Conservation (phyloP, 495 filamentous ascomycete genomes). For the Penicillium dipodomyicola region DNA sequence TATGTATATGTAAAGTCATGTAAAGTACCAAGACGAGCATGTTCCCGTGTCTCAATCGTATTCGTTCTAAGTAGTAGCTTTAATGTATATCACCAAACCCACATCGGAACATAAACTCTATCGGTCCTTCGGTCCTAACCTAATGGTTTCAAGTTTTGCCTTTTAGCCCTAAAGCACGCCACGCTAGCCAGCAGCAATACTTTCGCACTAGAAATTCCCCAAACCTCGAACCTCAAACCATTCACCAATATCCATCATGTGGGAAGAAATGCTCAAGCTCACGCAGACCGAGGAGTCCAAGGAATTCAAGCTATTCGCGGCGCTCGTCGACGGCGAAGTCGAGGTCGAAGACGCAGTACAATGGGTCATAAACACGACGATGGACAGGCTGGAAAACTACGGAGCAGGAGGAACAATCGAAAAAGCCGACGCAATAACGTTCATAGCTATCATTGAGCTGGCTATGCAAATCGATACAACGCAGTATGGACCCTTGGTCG, state of each 20-base stretch:
- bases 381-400: slow-evolving; percentile 3
- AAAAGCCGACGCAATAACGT: slow-evolving; percentile 1
- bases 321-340: not conserved
- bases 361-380: not conserved
- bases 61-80: too few relatives aligned
- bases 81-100: too few relatives aligned
- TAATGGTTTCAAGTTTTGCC: too few relatives aligned
- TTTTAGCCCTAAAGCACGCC: not conserved
- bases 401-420: not conserved
- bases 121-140: too few relatives aligned
- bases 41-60: too few relatives aligned
- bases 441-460: not conserved
- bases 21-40: too few relatives aligned
- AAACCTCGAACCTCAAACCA: not conserved
- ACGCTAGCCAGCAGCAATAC: not conserved
- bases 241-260: not conserved
- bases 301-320: not conserved
- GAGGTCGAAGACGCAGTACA: slow-evolving; percentile 2
- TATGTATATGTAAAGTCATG: too few relatives aligned
- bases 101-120: too few relatives aligned
- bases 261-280: not conserved
- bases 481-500: not conserved
- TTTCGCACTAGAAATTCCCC: not conserved
- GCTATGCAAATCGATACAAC: slow-evolving; percentile 1
- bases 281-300: not conserved